Evolutionary conservation across 306 rosid genomes (phyloP).

Genomic region (Neltuma alba): DNA sequence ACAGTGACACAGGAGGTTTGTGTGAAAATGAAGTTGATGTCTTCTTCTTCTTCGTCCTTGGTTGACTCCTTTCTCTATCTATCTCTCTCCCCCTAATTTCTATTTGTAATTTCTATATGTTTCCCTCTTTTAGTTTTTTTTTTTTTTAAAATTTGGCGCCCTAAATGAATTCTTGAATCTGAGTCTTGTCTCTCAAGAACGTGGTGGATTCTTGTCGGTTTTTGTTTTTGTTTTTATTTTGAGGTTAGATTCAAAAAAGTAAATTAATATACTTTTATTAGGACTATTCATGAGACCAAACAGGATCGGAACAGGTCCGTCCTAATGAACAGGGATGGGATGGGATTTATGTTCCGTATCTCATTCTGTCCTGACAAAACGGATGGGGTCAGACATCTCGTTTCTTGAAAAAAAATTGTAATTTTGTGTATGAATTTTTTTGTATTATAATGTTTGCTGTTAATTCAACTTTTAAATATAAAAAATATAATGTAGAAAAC

Average conservation of each 20-base stretch:
- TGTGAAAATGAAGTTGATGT: conserved; percentile 39
- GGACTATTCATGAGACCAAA: no score
- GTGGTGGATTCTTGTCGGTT: not conserved
- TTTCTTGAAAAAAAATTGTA: no score
- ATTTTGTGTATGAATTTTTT: no score
- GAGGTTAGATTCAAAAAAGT: not conserved
- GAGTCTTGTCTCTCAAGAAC: not conserved
- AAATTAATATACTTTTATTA: no score
- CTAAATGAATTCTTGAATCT: conserved; percentile 35
- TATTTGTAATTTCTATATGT: conserved; percentile 9
- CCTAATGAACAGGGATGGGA: no score
- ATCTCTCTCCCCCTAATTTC: not conserved
- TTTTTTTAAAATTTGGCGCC: conserved; percentile 32
- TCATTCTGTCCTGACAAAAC: no score
- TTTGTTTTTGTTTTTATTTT: not conserved
- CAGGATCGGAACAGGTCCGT: no score
- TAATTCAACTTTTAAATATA: no score
- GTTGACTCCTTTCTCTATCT: not conserved
- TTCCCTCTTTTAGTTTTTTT: not conserved
- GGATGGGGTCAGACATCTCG: no score
- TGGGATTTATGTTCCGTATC: no score
- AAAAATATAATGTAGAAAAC: no score
- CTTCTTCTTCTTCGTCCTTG: conserved; percentile 1
- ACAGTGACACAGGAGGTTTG: conserved; percentile 17
- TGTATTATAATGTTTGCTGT: no score